Conservation (phyloP, 805 yeast genomes). For the Cyberlindnera bimundalis region DNA sequence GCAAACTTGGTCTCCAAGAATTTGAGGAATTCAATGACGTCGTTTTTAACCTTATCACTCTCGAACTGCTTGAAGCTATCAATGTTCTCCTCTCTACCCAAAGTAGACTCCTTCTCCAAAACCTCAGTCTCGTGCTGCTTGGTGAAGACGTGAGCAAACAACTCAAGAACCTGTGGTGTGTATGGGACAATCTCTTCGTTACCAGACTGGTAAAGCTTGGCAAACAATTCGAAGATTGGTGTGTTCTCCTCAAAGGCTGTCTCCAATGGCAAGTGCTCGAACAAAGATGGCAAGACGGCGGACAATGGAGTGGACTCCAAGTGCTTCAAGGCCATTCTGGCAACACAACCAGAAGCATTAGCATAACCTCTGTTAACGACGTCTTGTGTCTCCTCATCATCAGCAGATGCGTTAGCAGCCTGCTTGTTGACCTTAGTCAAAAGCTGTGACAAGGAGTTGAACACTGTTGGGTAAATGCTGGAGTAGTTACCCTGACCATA, state of each 20-base stretch:
- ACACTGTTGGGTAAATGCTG: slow-evolving; percentile 61
- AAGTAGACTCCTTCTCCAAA: slow-evolving; percentile 66
- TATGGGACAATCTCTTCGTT: slow-evolving; percentile 50
- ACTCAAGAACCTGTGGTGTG: slow-evolving; percentile 60
- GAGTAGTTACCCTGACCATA: slow-evolving; percentile 44
- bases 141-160: slow-evolving; percentile 66
- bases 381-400: slow-evolving; percentile 76
- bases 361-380: slow-evolving; percentile 82
- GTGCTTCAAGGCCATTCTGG: slow-evolving; percentile 79
- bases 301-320: slow-evolving; percentile 70
- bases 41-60: slow-evolving; percentile 56
- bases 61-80: slow-evolving; percentile 79
- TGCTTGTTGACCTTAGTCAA: slow-evolving; percentile 77
- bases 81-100: slow-evolving; percentile 82
- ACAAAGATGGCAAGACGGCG: slow-evolving; percentile 69
- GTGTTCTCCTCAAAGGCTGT: slow-evolving; percentile 90
- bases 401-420: slow-evolving; percentile 47
- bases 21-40: slow-evolving; percentile 69
- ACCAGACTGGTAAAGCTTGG: slow-evolving; percentile 64
- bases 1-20: slow-evolving; percentile 62
- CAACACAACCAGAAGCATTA: slow-evolving; percentile 96
- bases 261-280: slow-evolving; percentile 78
- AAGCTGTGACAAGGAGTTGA: slow-evolving; percentile 65
- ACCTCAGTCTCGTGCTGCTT: slow-evolving; percentile 74
- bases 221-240: slow-evolving; percentile 78